phyloP scores from a whole-genome alignment of 2,329 filamentous ascomycete genomes.

The Venturia nashicola region DNA sequence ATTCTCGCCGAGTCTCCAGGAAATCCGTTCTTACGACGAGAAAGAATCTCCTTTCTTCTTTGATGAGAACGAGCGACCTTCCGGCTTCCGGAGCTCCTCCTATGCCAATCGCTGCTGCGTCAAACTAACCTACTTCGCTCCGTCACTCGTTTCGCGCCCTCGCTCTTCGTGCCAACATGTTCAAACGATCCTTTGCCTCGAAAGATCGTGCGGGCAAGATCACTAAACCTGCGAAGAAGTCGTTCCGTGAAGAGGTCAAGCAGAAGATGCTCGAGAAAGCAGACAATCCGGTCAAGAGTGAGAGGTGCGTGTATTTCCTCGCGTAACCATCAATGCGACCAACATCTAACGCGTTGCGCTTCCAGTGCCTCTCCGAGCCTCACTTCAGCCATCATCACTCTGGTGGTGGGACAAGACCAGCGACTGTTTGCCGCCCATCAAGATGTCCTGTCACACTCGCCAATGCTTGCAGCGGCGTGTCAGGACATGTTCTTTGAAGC shows the following conservation, averaged over 20 bases:
- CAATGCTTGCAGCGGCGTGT: constrained; percentile 66
- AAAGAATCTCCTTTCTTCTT: constrained; percentile 14
- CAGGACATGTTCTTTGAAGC: constrained; percentile 58
- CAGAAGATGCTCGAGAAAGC: constrained; percentile 79
- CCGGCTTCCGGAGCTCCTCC: constrained; percentile 43
- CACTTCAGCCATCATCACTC: constrained; percentile 67
- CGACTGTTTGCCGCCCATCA: constrained; percentile 92
- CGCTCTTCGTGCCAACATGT: constrained; percentile 52
- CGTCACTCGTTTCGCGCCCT: constrained; percentile 34
- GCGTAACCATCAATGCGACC: background rate
- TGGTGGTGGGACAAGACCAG: constrained; percentile 72
- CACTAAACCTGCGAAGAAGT: constrained; percentile 65
- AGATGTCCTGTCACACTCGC: constrained; percentile 75
- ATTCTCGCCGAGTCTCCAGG: constrained; percentile 23
- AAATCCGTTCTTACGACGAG: constrained; percentile 1
- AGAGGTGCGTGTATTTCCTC: constrained; percentile 25
- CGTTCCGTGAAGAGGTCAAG: constrained; percentile 66
- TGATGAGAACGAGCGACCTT: constrained; percentile 22
- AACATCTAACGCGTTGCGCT: background rate
- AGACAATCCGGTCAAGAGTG: constrained; percentile 41
- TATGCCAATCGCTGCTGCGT: constrained; percentile 27
- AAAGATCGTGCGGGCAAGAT: constrained; percentile 83
- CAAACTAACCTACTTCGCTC: constrained; percentile 20
- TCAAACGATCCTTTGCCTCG: constrained; percentile 80
- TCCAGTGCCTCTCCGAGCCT: constrained; percentile 33